Evolutionary conservation across 2,329 filamentous ascomycete genomes (phyloP), one percentile per base, ranked within the genome.

Genomic region (Huntiella bhutanensis): DNA sequence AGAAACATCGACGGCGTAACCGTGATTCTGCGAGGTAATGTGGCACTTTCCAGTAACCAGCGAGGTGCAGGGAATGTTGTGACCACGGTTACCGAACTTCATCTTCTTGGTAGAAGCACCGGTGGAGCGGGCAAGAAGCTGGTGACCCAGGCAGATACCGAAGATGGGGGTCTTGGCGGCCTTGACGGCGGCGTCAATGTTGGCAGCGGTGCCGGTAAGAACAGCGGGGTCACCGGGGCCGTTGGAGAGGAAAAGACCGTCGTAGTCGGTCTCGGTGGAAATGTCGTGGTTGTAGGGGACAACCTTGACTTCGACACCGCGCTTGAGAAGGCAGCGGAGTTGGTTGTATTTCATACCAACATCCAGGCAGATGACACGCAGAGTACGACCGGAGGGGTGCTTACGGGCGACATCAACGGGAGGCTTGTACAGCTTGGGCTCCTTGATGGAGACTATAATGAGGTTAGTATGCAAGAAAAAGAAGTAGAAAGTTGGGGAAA

Each of bases 331-430:
- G 66, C 91, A 98, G 54, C 91, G 76, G 55, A 98, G 72, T 67
- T 98, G 91, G 67, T 96, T 98, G 67, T 84, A 95, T 66, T 98
- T 98, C 70, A 96, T 79, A 61, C 91, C 91, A 55, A 98, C 88
- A 66, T 98, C 91, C 55, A 98, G 75, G 60, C 86, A 94, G 43
- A 96, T 70, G 51, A 98, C 79, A 59, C 87, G 83, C 49, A 96
- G 72, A 43, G 80, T 72, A 55, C 87, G 82, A 51, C 88, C 91
- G 48, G 85, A 92, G 36, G 87, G 82, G 64, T 94, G 86, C 63
- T 83, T 80, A 56, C 93, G 73, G 52, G 80, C 77, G 56, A 70
- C 73, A 49, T 77, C 72, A 33, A 76, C 64, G 52, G 76, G 75
- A 46, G 87, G 86, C 55, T 77, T 77, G 66, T 88, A 96, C 48